A percentile compares a stretch with the other conserved stretches of the same genome.
phyloP scores from a whole-genome alignment of 208 protist genomes.

The Endotrypanum monterogeii region DNA sequence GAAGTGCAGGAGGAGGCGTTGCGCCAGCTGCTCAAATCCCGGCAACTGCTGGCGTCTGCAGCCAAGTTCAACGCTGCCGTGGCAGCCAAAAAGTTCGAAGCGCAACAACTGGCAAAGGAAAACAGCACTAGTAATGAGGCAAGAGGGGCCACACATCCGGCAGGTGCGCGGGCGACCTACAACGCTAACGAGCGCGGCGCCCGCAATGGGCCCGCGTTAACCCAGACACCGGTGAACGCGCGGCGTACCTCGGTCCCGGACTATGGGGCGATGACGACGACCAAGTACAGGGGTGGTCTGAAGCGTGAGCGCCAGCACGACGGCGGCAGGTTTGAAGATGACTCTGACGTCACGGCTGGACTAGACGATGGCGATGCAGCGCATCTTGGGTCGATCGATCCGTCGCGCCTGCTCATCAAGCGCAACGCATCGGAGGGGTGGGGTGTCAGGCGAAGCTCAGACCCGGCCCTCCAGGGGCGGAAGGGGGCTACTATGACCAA shows the following conservation, averaged over 20 bases:
- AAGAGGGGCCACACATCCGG: not conserved
- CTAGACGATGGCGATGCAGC: not conserved
- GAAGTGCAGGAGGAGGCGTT: constrained; percentile 60
- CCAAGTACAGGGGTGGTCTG: constrained; percentile 20
- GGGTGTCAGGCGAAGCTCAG: not conserved
- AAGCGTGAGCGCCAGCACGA: constrained; percentile 39
- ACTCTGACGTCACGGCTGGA: not conserved
- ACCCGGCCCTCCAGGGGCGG: not conserved
- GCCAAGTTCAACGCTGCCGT: constrained; percentile 43
- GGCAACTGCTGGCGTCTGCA: constrained; percentile 46
- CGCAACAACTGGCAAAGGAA: constrained; percentile 19
- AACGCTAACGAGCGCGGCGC: not conserved
- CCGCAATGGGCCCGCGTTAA: not conserved
- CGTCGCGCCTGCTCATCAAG: not conserved
- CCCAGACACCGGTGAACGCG: constrained; percentile 9
- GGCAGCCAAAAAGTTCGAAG: constrained; percentile 10
- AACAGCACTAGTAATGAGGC: constrained; percentile 1
- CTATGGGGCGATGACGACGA: not conserved
- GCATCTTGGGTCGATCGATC: not conserved
- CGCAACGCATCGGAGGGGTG: constrained; percentile 9
- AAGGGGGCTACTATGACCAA: constrained; percentile 3
- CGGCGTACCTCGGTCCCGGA: not conserved
- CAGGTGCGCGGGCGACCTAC: not conserved
- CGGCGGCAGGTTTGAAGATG: constrained; percentile 16
- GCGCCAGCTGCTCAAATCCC: constrained; percentile 46